Evolutionary conservation across 2,329 filamentous ascomycete genomes (phyloP).

Genomic region (Exophiala sp.): DNA sequence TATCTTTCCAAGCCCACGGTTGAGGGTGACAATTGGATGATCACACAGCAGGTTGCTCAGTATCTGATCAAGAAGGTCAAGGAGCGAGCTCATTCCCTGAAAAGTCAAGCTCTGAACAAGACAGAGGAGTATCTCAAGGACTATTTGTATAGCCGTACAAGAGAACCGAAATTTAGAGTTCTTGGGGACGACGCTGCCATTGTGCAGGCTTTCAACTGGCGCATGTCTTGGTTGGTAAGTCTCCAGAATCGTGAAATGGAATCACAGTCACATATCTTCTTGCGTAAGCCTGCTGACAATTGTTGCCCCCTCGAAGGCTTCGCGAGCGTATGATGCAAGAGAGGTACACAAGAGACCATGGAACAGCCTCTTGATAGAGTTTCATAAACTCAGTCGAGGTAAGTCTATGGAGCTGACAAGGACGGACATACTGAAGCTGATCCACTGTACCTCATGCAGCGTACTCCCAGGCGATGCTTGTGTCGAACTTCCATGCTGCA

Average conservation of each 20-base stretch:
- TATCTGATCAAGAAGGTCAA: conserved; percentile 53
- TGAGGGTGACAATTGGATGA: conserved; percentile 79
- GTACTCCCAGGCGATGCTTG: conserved; percentile 71
- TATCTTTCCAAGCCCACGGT: conserved; percentile 68
- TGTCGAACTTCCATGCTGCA: conserved; percentile 72
- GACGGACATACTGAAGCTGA: background rate
- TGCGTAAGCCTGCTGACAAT: background rate
- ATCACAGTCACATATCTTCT: too few species aligned
- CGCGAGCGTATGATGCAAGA: conserved; percentile 69
- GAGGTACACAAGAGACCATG: conserved; percentile 71
- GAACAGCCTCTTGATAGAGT: conserved; percentile 76
- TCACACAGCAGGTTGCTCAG: conserved; percentile 65
- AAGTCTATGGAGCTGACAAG: conserved; percentile 26
- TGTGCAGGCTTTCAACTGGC: conserved; percentile 71
- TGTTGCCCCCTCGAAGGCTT: conserved; percentile 38
- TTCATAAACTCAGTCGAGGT: conserved; percentile 68
- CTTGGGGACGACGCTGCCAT: conserved; percentile 65
- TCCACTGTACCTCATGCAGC: conserved; percentile 31
- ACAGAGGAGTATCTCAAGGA: conserved; percentile 54
- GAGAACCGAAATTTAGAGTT: conserved; percentile 67
- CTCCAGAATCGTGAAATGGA: background rate
- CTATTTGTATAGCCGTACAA: conserved; percentile 62
- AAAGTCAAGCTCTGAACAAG: conserved; percentile 1
- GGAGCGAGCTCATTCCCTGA: conserved; percentile 51
- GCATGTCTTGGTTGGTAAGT: conserved; percentile 61